Conservation (phyloP, 108 stramenopile species). For the Nannochloropsis salina region DNA sequence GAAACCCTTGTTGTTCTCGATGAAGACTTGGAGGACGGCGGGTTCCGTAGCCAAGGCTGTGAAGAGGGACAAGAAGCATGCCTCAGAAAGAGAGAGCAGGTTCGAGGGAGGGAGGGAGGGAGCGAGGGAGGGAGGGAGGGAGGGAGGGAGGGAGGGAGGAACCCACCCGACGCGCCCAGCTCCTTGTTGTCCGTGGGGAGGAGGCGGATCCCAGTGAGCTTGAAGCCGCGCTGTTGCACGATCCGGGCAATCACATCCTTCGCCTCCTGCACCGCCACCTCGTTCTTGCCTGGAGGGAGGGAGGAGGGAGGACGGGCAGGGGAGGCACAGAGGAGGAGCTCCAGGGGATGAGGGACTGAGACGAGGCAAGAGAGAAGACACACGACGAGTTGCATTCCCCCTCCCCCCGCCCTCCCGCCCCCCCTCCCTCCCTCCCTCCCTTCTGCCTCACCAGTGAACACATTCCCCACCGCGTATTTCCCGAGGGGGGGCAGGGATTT, state of each 20-base stretch:
- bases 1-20: not conserved
- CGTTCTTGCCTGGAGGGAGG: not conserved
- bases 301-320: not conserved
- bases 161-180: not conserved
- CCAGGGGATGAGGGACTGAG: not conserved
- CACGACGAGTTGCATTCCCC: no score
- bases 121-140: not conserved
- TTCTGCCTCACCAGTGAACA: conserved; percentile 62
- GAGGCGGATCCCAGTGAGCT: not conserved
- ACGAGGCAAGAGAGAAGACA: not conserved
- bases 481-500: conserved; percentile 69
- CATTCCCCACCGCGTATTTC: conserved; percentile 83
- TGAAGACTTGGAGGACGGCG: conserved; percentile 64
- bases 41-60: conserved; percentile 68
- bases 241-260: not conserved
- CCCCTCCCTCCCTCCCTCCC: conserved; percentile 1
- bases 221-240: not conserved
- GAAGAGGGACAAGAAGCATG: not conserved
- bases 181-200: not conserved
- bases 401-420: not conserved
- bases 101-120: not conserved
- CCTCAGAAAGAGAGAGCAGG: not conserved
- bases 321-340: not conserved
- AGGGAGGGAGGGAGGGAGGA: conserved; percentile 13
- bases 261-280: not conserved